Evolutionary conservation across 176 grass and related monocot species (phyloP), one percentile per base, ranked within the genome.

Genomic region (Zoysia pacifica): DNA sequence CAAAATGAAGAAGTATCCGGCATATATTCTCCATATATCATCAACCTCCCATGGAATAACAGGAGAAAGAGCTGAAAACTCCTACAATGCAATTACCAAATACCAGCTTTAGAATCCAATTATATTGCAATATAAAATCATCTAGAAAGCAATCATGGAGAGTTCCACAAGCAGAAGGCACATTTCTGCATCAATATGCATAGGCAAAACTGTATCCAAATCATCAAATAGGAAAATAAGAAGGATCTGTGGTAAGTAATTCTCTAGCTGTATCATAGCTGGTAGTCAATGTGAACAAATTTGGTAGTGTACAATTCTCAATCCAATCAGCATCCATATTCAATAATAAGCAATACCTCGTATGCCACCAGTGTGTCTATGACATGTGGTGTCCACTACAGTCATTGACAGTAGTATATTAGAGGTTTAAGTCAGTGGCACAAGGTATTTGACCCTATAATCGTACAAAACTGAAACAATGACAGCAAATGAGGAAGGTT

Each of bases 21-120:
- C 81, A 93, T 91, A 91, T 84, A 80, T 94, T 48, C 78, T 91
- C 95, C 95, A 98, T 63, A 80, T 79, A 40, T 93, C 87, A 48
- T 76, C 85, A 46, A n/a, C 64, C 50, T 94, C 71, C 95, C 96
- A 98, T 66, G 96, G 96, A 80, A 69, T 43, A 54, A 82, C 84
- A 47, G 69, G 62, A 50, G 87, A 89, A 67, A 94, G 73, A 74
- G 83, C 72, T 49, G 86, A 70, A 72, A 87, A 86, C 14, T 72
- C 79, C 95, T 98, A 80, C 11, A 2, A 44, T 14, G 3, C 7
- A 13, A 59, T 58, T 19, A 62, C 12, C 82, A 74, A 75, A 82
- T 18, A 58, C 5, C n/a, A 62, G 49, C 37, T 56, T 76, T 59
- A 81, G 13, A 59, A 67, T 6, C 5, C n/a, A 7, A 40, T 45